A percentile compares a stretch with the other conserved stretches of the same genome.
Evolutionary conservation across 768 basidiomycete genomes (phyloP).

Genomic region (Daedaleopsis nitida): DNA sequence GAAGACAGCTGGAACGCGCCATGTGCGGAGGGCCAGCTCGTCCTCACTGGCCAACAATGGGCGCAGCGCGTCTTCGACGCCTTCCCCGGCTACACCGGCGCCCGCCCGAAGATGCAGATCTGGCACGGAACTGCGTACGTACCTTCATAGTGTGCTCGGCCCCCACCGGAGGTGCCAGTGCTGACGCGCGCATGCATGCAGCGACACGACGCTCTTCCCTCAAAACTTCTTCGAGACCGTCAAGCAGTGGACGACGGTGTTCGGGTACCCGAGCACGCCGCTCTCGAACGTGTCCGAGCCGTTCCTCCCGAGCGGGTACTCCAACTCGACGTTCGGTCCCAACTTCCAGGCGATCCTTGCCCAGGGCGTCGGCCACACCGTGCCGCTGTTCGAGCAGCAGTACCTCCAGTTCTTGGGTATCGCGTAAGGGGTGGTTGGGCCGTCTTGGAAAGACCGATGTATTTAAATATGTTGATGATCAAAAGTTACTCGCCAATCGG

Average conservation of each 20-base stretch:
- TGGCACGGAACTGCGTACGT: slow-evolving; percentile 55
- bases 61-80: slow-evolving; percentile 47
- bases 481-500: background rate
- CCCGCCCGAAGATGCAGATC: slow-evolving; percentile 51
- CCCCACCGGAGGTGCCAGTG: too few relatives aligned
- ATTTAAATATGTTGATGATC: background rate
- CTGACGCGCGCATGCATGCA: slow-evolving; percentile 13
- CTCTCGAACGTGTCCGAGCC: slow-evolving; percentile 35
- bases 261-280: slow-evolving; percentile 46
- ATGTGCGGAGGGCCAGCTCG: slow-evolving; percentile 49
- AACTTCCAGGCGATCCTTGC: slow-evolving; percentile 53
- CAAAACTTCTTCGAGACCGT: slow-evolving; percentile 53
- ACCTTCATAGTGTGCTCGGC: too few relatives aligned
- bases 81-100: slow-evolving; percentile 58
- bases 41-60: slow-evolving; percentile 50
- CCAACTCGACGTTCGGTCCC: slow-evolving; percentile 49
- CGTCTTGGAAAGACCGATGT: background rate
- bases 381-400: slow-evolving; percentile 50
- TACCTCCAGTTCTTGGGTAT: slow-evolving; percentile 53
- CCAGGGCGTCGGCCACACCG: slow-evolving; percentile 50
- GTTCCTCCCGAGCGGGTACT: slow-evolving; percentile 51
- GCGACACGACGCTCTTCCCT: slow-evolving; percentile 53
- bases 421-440: slow-evolving; percentile 18
- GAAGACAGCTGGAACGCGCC: slow-evolving; percentile 20
- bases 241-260: slow-evolving; percentile 60